phyloP scores from a whole-genome alignment of 2,329 filamentous ascomycete genomes.

The Cladorrhinum sp. region DNA sequence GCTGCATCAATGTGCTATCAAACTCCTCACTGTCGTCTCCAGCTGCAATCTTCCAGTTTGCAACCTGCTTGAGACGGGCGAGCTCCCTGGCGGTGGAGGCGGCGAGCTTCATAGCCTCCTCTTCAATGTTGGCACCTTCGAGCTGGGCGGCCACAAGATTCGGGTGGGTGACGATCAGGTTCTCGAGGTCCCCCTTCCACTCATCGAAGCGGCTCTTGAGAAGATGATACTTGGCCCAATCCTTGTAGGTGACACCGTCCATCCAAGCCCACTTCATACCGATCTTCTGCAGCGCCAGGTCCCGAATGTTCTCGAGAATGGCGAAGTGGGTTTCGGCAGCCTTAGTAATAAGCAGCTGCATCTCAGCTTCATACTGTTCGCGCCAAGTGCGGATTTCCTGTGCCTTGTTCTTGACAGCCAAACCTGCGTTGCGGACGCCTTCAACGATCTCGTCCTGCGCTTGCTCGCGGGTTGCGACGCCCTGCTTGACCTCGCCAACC shows the following conservation, averaged over 20 bases:
- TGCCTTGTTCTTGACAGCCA: conserved; percentile 72
- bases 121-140: conserved; percentile 58
- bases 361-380: conserved; percentile 65
- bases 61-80: conserved; percentile 75
- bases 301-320: conserved; percentile 77
- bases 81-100: conserved; percentile 78
- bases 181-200: conserved; percentile 80
- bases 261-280: conserved; percentile 96
- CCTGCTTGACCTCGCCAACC: conserved; percentile 50
- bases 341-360: conserved; percentile 64
- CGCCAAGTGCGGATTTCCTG: conserved; percentile 77
- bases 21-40: conserved; percentile 77
- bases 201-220: conserved; percentile 78
- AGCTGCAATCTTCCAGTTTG: conserved; percentile 76
- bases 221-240: conserved; percentile 93
- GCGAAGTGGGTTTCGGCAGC: conserved; percentile 78
- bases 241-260: conserved; percentile 92
- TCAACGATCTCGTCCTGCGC: conserved; percentile 43
- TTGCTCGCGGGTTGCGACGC: conserved; percentile 34
- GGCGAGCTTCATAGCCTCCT: conserved; percentile 75
- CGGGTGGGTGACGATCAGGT: conserved; percentile 70
- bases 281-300: conserved; percentile 83
- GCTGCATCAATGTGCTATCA: conserved; percentile 62
- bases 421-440: conserved; percentile 63
- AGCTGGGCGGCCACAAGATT: conserved; percentile 66